phyloP scores from a whole-genome alignment of 2,329 filamentous ascomycete genomes.

The Fusarium miscanthi region DNA sequence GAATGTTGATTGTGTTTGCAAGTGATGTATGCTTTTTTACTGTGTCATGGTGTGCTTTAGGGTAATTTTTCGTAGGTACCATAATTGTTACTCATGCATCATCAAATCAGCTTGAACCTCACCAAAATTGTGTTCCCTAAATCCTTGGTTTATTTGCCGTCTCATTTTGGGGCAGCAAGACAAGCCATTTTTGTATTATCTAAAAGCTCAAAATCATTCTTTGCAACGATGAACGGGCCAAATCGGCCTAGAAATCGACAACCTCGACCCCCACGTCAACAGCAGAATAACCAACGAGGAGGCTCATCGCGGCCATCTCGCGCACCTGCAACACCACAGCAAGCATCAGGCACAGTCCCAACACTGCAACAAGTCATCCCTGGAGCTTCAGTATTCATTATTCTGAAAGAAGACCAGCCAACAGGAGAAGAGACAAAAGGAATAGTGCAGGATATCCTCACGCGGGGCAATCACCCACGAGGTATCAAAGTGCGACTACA shows the following conservation, averaged over 20 bases:
- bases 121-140: neutral
- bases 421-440: constrained; percentile 78
- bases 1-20: too few species aligned
- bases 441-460: constrained; percentile 74
- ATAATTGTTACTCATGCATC: constrained; percentile 15
- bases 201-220: neutral
- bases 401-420: constrained; percentile 80
- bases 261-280: constrained; percentile 42
- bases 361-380: constrained; percentile 64
- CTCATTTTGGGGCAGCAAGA: neutral
- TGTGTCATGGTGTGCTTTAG: neutral
- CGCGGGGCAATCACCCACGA: constrained; percentile 77
- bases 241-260: constrained; percentile 51
- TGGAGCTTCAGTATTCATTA: constrained; percentile 75
- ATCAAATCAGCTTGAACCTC: neutral
- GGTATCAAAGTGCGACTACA: constrained; percentile 82
- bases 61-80: constrained; percentile 8
- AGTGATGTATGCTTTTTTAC: neutral
- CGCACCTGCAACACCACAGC: constrained; percentile 49
- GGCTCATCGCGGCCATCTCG: constrained; percentile 28
- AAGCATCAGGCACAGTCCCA: constrained; percentile 57
- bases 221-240: constrained; percentile 47
- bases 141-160: neutral
- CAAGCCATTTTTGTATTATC: neutral
- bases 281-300: constrained; percentile 33